A percentile compares a stretch with the other conserved stretches of the same genome.
Conservation (phyloP, 257 asterid species). For the Gynochthodes officinalis region DNA sequence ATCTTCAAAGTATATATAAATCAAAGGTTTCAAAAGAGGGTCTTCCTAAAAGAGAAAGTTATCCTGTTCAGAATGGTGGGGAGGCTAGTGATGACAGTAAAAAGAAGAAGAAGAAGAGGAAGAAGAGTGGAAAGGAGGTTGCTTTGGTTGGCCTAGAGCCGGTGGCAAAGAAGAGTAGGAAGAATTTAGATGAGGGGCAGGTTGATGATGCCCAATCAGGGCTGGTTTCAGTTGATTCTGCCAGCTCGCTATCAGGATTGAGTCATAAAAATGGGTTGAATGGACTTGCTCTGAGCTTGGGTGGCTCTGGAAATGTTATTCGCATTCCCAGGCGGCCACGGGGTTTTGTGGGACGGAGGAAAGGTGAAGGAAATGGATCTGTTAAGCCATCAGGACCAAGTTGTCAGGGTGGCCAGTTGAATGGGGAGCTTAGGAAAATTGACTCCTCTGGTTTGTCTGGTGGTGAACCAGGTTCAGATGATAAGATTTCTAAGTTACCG, state of each 20-base stretch:
- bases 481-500: slow-evolving; percentile 24
- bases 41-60: slow-evolving; percentile 21
- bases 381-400: slow-evolving; percentile 33
- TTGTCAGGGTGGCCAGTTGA: slow-evolving; percentile 28
- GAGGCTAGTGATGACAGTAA: slow-evolving; percentile 30
- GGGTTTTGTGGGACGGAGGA: slow-evolving; percentile 64
- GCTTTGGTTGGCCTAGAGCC: slow-evolving; percentile 49
- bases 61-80: slow-evolving; percentile 31
- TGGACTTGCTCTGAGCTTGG: slow-evolving; percentile 57
- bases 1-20: slow-evolving; percentile 69
- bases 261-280: slow-evolving; percentile 39
- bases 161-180: slow-evolving; percentile 55
- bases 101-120: slow-evolving; percentile 50
- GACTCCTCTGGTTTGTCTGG: slow-evolving; percentile 25
- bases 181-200: slow-evolving; percentile 32
- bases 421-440: slow-evolving; percentile 33
- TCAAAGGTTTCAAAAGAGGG: slow-evolving; percentile 45
- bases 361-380: slow-evolving; percentile 32
- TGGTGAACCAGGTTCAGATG: slow-evolving; percentile 34
- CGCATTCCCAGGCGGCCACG: slow-evolving; percentile 85
- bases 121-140: slow-evolving; percentile 53
- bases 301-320: slow-evolving; percentile 50
- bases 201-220: slow-evolving; percentile 37
- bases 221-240: slow-evolving; percentile 18
- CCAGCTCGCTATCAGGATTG: slow-evolving; percentile 21